Evolutionary conservation across 2,329 filamentous ascomycete species (phyloP).

Genomic region (Torrubiellomyces zombiae): DNA sequence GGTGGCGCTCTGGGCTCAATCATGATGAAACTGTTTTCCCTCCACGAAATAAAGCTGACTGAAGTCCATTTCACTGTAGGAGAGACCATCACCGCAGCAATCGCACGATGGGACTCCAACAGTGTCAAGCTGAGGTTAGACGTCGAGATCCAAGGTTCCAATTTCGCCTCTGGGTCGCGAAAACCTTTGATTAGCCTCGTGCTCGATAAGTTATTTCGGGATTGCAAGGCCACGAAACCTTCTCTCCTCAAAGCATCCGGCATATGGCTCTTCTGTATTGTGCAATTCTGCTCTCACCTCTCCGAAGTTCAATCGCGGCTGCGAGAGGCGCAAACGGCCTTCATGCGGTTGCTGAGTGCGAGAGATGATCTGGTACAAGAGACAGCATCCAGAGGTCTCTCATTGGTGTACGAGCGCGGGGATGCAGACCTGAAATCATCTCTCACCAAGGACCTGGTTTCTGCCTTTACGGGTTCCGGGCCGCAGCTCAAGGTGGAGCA

Average conservation of each 20-base stretch:
- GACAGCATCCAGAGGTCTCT: constrained; percentile 76
- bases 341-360: constrained; percentile 73
- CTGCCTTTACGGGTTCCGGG: constrained; percentile 68
- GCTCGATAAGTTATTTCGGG: constrained; percentile 55
- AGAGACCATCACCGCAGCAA: constrained; percentile 65
- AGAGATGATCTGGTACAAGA: constrained; percentile 92
- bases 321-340: constrained; percentile 67
- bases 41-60: constrained; percentile 72
- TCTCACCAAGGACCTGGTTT: constrained; percentile 73
- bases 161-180: constrained; percentile 21
- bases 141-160: constrained; percentile 36
- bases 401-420: constrained; percentile 88
- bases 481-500: constrained; percentile 67
- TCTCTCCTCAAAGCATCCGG: constrained; percentile 80
- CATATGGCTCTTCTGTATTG: constrained; percentile 84
- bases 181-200: constrained; percentile 31
- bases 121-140: constrained; percentile 61
- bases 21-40: constrained; percentile 49
- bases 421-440: constrained; percentile 65
- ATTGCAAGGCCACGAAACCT: constrained; percentile 75
- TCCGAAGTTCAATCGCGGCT: constrained; percentile 56
- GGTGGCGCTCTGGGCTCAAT: constrained; percentile 32
- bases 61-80: constrained; percentile 86
- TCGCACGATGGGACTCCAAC: constrained; percentile 70
- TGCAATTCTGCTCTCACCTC: constrained; percentile 80